Base-by-base conservation (phyloP, 495 filamentous ascomycete genomes). In the Penicillium daleae region DNA sequence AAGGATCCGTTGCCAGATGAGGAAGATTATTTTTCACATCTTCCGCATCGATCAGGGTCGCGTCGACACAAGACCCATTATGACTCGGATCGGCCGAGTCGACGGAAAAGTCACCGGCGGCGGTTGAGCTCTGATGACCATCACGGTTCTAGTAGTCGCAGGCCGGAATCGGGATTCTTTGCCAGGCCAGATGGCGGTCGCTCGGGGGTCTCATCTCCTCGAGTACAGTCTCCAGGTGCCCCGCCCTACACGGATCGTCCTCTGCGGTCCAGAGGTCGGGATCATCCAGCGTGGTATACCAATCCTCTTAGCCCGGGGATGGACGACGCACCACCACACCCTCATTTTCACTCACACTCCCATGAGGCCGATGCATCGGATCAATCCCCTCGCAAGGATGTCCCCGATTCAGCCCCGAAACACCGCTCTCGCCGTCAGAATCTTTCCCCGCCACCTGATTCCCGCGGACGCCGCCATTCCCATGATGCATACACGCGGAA, bases 401-500 rank as follows among this genome's bases (percentile, higher is more conserved):
- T 67, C 31, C 39, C 62, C 46, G 58, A 69, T 39, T 51, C 48
- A 7, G 33, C 48, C 61, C 6, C 68, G 51, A 55, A 54, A 56
- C 61, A 64, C 27, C 61, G 60, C 12, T 62, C 67, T 9, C 70
- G 66, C 13, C 72, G 59, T 6, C 66, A 62, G 17, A 65, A 77
- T 35, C 62, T 80, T 0, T 77, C 78, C 13, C 76, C 74, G 0
- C 70, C 72, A 12, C 63, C 73, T 2, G 32, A 61, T 22, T 65
- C 69, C 5, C 59, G 68, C 24, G 69, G 72, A 0, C 76, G 79
- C 17, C 76, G 79, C 0, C 79, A 81, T 62, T 81, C 79, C 1
- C 79, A 81, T 54, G 79, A 81, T 32, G 71, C 76, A 2, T 80
- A 79, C 39, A 71, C 61, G 2, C 73, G 76, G 21, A 71, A 72